Evolutionary conservation across 129 eudicot genomes (phyloP), one percentile per base, ranked within the genome.

Genomic region (Scalesia atractyloides): DNA sequence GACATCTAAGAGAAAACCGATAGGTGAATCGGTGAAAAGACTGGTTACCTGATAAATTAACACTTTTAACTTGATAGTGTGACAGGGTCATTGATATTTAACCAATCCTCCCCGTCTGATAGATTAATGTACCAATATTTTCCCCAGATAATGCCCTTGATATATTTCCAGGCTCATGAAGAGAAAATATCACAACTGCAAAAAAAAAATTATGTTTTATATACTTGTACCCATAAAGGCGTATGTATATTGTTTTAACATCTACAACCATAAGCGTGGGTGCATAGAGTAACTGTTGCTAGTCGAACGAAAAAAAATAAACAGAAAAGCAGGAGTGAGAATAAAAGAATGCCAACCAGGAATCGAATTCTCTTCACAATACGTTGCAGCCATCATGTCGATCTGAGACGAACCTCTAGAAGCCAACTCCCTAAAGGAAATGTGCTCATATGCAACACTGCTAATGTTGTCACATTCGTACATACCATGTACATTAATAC

Each of bases 171-270:
- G 92, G 88, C 80, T 91, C 95, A 8, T 81, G 89, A 73, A 88
- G 91, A 84, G 86, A 84, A 77, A 91, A 91, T 26, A 91, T 74
- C 69, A 82, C 97, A 64, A 88, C 97, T 91, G 96, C 84, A 80
- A 69, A 12, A 54, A 61, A 36, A 10, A 52, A 10, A 20, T 18
- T 30, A 24, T 24, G 34, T 30, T 57, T 8, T 7, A 0, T 7
- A 37, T 5, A 30, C 34, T 30, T 30, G 8, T 22, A 57, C 10
- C 64, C 37, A 10, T 24, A 22, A 22, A 14, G 3, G 37, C 19
- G 33, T 54, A 54, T 57, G 61, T 19, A 54, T 22, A 22, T 4
- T 15, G 5, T 56, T 56, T 56, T 34, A 56, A 18, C 62, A 19
- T 9, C 9, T 56, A 53, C 60, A 24, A 24, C 62, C 34, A 56